Percentiles rank a stretch among this genome's conserved stretches.
phyloP scores from a whole-genome alignment of 1,139 yeast genomes.

The Geotrichum siamense region DNA sequence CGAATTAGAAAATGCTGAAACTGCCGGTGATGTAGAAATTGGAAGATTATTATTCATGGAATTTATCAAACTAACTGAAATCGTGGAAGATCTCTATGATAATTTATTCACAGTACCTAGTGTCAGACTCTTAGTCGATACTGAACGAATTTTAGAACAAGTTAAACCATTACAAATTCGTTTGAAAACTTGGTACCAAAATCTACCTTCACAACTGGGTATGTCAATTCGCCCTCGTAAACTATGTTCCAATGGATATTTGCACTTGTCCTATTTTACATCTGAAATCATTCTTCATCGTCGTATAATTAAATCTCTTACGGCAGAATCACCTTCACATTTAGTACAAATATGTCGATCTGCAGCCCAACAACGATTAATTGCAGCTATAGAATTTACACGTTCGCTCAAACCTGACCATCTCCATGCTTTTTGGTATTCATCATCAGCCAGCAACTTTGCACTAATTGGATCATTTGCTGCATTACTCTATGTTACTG shows the following conservation, averaged over 20 bases:
- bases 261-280: conserved; percentile 80
- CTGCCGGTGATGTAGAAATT: conserved; percentile 57
- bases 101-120: conserved; percentile 66
- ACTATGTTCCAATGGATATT: conserved; percentile 54
- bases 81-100: conserved; percentile 64
- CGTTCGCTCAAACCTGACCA: conserved; percentile 72
- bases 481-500: conserved; percentile 48
- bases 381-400: conserved; percentile 77
- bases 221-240: conserved; percentile 40
- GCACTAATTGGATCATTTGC: conserved; percentile 84
- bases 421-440: conserved; percentile 82
- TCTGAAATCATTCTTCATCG: conserved; percentile 80
- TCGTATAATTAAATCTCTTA: conserved; percentile 54
- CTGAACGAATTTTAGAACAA: conserved; percentile 57
- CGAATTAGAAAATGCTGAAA: conserved; percentile 40
- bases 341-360: conserved; percentile 67
- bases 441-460: conserved; percentile 68
- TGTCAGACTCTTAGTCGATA: conserved; percentile 46
- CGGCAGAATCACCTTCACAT: conserved; percentile 38
- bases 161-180: conserved; percentile 84
- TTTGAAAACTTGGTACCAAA: conserved; percentile 77
- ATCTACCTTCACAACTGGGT: conserved; percentile 62
- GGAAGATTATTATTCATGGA: conserved; percentile 67
- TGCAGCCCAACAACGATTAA: conserved; percentile 73
- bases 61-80: conserved; percentile 59